Conservation (phyloP, 352 stramenopile genomes). For the Phytopythium helicoides region DNA sequence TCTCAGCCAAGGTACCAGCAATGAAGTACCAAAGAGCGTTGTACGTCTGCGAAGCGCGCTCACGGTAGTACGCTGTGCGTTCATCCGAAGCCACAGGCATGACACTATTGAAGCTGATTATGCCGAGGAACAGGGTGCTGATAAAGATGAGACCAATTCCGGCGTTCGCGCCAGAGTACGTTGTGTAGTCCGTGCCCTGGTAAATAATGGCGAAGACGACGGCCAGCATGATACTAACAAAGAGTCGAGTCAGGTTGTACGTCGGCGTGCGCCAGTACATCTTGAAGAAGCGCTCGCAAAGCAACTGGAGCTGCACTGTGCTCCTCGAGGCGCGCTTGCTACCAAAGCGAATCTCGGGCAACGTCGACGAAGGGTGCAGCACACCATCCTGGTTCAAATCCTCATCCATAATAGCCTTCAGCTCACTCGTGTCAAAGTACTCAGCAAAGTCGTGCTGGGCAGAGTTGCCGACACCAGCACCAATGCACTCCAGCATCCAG, state of each 20-base stretch:
- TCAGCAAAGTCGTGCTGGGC: slow-evolving; percentile 24
- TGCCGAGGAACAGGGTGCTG: slow-evolving; percentile 73
- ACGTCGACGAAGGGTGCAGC: slow-evolving; percentile 23
- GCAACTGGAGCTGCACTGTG: slow-evolving; percentile 25
- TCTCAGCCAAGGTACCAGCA: slow-evolving; percentile 77
- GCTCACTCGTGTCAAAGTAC: slow-evolving; percentile 31
- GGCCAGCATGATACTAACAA: slow-evolving; percentile 56
- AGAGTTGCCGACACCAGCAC: slow-evolving; percentile 16
- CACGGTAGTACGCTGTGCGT: slow-evolving; percentile 56
- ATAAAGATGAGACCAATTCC: slow-evolving; percentile 85
- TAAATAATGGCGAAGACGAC: slow-evolving; percentile 85
- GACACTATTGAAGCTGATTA: slow-evolving; percentile 77
- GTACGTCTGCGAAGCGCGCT: slow-evolving; percentile 79
- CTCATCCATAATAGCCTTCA: slow-evolving; percentile 36
- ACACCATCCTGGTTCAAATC: slow-evolving; percentile 44
- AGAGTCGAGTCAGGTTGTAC: slow-evolving; percentile 61
- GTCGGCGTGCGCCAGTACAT: slow-evolving; percentile 25
- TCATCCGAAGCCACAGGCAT: slow-evolving; percentile 82
- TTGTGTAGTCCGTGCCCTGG: slow-evolving; percentile 39
- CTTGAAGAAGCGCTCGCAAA: slow-evolving; percentile 32
- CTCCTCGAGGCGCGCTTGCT: slow-evolving; percentile 30
- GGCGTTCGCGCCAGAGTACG: slow-evolving; percentile 36
- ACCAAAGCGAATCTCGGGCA: slow-evolving; percentile 40
- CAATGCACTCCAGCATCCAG: slow-evolving; percentile 34
- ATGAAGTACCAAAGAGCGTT: slow-evolving; percentile 62